Conservation (phyloP, 208 protist species). For the Acanthamoeba quina region DNA sequence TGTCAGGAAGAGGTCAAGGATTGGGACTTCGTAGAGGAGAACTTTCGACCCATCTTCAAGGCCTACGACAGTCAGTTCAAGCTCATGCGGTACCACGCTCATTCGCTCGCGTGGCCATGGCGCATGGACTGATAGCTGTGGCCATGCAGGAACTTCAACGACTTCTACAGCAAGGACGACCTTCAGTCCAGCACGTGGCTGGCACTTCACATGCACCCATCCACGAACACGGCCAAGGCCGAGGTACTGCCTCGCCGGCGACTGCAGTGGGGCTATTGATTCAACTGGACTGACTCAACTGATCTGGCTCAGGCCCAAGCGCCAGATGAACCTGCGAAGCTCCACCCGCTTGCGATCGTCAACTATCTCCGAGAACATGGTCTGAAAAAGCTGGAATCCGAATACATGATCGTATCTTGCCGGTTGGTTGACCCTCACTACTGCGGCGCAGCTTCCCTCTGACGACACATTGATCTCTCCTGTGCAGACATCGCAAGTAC, state of each 20-base stretch:
- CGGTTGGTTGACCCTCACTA: background rate
- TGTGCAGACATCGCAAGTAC: constrained; percentile 11
- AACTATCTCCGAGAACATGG: constrained; percentile 5
- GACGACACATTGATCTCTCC: background rate
- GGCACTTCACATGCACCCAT: constrained; percentile 17
- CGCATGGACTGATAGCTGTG: no score
- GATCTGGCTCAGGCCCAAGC: background rate
- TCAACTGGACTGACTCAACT: no score
- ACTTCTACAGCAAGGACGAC: constrained; percentile 67
- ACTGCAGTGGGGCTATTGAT: background rate
- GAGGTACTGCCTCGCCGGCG: background rate
- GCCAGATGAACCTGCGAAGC: background rate
- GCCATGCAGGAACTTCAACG: background rate
- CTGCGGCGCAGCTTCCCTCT: background rate
- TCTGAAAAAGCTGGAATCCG: background rate
- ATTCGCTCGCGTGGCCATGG: no score
- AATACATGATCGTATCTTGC: constrained; percentile 10
- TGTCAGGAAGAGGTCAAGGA: background rate
- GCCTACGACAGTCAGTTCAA: constrained; percentile 22
- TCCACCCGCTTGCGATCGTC: background rate
- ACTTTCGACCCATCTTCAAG: constrained; percentile 34
- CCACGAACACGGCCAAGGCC: background rate
- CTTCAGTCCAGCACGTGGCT: constrained; percentile 39
- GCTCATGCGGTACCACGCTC: background rate
- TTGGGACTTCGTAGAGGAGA: constrained; percentile 56